phyloP scores from a whole-genome alignment of 345 rosid species.

The Raphanus raphanistrum region DNA sequence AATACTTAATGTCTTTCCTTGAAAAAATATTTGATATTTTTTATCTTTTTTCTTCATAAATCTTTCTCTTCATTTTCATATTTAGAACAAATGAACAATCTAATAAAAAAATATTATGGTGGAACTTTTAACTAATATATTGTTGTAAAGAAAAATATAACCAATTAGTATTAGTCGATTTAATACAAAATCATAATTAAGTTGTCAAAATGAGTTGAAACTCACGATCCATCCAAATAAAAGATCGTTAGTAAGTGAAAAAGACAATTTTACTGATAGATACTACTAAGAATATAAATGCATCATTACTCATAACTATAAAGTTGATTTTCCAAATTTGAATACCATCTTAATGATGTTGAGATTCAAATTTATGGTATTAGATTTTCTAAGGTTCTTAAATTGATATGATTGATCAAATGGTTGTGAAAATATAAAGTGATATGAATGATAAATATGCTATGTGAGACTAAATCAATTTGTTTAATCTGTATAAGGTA shows the following conservation, averaged over 20 bases:
- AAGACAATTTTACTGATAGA: background rate
- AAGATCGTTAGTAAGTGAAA: background rate
- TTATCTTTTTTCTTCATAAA: background rate
- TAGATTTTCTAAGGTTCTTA: background rate
- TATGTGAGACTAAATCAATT: background rate
- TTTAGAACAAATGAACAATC: background rate
- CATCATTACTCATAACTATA: background rate
- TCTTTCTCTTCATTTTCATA: background rate
- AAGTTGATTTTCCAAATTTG: background rate
- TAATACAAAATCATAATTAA: background rate
- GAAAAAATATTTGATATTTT: background rate
- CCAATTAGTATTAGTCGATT: background rate
- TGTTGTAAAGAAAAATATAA: background rate
- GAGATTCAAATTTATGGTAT: background rate
- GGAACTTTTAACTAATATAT: background rate
- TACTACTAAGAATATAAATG: background rate
- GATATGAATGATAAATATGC: background rate
- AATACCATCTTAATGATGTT: background rate
- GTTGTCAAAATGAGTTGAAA: background rate
- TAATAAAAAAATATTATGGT: background rate
- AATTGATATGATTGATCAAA: background rate
- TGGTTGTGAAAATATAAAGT: background rate
- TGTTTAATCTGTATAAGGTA: background rate
- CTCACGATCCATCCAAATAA: background rate
- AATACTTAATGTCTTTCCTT: background rate